Evolutionary conservation across 1,284 basidiomycete genomes (phyloP).

Genomic region (Golubevia sp.): DNA sequence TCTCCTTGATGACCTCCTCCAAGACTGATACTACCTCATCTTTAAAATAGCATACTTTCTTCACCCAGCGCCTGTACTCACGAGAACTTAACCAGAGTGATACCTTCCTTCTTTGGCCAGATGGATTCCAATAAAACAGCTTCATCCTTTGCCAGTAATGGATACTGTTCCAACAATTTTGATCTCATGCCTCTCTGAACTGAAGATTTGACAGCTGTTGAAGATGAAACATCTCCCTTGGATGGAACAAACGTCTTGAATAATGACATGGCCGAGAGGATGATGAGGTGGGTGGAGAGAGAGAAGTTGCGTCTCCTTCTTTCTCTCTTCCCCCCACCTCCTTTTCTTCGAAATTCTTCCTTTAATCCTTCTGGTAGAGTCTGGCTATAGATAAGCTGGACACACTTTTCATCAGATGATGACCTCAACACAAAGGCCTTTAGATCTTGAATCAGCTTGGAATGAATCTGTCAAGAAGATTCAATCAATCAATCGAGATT

Average conservation of each 20-base stretch:
- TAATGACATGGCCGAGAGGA: constrained; percentile 43
- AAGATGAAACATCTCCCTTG: constrained; percentile 50
- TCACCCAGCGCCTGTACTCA: constrained; percentile 68
- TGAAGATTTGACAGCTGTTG: constrained; percentile 58
- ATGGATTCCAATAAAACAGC: constrained; percentile 77
- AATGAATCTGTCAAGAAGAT: too few relatives aligned
- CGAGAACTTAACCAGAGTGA: constrained; percentile 89
- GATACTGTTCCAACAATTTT: constrained; percentile 53
- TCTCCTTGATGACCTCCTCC: too few relatives aligned
- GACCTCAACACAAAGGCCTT: too few relatives aligned
- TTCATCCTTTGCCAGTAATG: constrained; percentile 64
- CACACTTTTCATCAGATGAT: too few relatives aligned
- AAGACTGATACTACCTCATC: too few relatives aligned
- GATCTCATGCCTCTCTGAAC: constrained; percentile 54
- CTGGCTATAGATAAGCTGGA: too few relatives aligned
- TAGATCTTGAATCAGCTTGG: too few relatives aligned
- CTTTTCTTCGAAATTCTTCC: too few relatives aligned
- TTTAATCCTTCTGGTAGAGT: too few relatives aligned
- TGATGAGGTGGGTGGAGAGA: neutral
- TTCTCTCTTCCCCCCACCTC: too few relatives aligned
- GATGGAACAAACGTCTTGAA: constrained; percentile 53
- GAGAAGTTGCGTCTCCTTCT: neutral
- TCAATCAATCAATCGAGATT: too few relatives aligned
- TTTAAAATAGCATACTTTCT: too few relatives aligned
- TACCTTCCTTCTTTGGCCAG: constrained; percentile 97